Evolutionary conservation across 352 stramenopile species (phyloP).

Genomic region (Phytophthora boehmeriae): DNA sequence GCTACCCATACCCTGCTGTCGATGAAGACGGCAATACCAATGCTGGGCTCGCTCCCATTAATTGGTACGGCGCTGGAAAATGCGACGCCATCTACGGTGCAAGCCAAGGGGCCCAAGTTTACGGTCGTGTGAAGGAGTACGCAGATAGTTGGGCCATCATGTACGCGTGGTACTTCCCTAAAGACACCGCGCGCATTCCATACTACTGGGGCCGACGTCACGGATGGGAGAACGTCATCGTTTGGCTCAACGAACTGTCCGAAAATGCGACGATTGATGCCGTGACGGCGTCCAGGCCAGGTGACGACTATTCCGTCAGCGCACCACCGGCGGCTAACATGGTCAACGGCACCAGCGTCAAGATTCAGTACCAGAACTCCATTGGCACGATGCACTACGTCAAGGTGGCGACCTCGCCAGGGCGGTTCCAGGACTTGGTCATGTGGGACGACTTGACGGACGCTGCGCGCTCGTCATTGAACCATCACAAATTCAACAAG

Average conservation of each 20-base stretch:
- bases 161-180: constrained; percentile 10
- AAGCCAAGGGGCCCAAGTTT: constrained; percentile 1
- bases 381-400: constrained; percentile 25
- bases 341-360: constrained; percentile 4
- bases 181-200: constrained; percentile 3
- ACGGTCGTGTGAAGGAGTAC: constrained; percentile 5
- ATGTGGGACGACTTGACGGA: constrained; percentile 18
- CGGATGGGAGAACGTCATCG: constrained; percentile 41
- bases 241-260: constrained; percentile 32
- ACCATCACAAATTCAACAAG: too few species aligned
- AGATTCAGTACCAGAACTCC: too few species aligned
- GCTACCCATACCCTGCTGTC: constrained; percentile 4
- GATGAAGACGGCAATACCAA: constrained; percentile 10
- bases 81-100: background rate
- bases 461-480: too few species aligned
- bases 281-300: background rate
- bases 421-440: constrained; percentile 19
- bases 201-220: constrained; percentile 35
- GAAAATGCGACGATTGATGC: background rate
- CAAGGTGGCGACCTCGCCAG: constrained; percentile 2
- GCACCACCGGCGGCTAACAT: background rate
- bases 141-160: constrained; percentile 1
- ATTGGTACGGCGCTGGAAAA: background rate
- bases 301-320: background rate
- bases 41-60: background rate